These are phyloP conservation scores for Hericium erinaceus DNA, from an alignment of 768 basidiomycete species.

Conservation along the genomic window DNA sequence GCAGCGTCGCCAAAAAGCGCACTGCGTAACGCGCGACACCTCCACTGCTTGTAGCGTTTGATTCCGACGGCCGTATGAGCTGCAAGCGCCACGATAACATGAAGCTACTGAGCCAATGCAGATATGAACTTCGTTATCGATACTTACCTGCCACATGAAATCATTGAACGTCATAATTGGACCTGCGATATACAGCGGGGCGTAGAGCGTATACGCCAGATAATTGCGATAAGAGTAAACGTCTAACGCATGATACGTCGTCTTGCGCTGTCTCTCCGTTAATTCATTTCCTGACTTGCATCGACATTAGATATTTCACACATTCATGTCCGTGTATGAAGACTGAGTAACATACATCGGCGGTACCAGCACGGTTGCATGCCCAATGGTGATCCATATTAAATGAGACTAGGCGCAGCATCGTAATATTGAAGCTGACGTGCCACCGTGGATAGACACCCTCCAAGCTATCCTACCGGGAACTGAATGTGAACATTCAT, in stretches of 20 bases:
- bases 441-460: conserved; percentile 92
- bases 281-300: conserved; percentile 23
- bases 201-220: conserved; percentile 79
- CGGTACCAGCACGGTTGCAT: conserved; percentile 27
- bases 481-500: conserved; percentile 2
- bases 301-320: not conserved
- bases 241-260: conserved; percentile 41
- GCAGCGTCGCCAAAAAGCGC: conserved; percentile 60
- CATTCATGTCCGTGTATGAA: not conserved
- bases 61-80: conserved; percentile 49
- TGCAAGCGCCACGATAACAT: not conserved
- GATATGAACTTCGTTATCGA: not conserved
- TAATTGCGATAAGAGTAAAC: conserved; percentile 67
- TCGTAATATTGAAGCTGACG: conserved; percentile 90
- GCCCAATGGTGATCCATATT: conserved; percentile 93
- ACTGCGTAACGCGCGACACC: conserved; percentile 45
- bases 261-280: conserved; percentile 53
- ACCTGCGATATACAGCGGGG: conserved; percentile 91
- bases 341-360: conserved; percentile 27
- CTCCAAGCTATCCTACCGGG: conserved; percentile 46
- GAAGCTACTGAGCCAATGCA: not conserved
- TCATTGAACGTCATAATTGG: conserved; percentile 96
- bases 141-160: conserved; percentile 81
- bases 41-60: conserved; percentile 33
- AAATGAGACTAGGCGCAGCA: conserved; percentile 89